phyloP scores from a whole-genome alignment of 2,329 filamentous ascomycete genomes.

The Aureobasidium melanogenum region DNA sequence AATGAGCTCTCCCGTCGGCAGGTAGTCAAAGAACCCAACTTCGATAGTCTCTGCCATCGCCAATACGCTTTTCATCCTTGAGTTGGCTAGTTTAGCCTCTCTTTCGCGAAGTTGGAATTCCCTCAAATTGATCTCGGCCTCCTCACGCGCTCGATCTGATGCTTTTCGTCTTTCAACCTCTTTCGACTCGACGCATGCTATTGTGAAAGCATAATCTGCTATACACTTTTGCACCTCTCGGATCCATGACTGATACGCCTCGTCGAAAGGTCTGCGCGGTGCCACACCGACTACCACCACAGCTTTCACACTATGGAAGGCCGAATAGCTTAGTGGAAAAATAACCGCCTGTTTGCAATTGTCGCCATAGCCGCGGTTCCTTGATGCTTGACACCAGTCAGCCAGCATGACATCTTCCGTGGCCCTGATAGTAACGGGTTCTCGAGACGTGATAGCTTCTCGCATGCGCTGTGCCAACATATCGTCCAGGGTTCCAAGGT shows the following conservation, averaged over 20 bases:
- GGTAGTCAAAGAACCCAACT: not conserved
- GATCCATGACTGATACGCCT: not conserved
- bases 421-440: not conserved
- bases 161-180: not conserved
- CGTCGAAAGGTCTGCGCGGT: constrained; percentile 9
- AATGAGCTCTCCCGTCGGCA: not conserved
- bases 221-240: not conserved
- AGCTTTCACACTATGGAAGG: not conserved
- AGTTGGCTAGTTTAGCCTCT: not conserved
- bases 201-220: not conserved
- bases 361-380: not conserved
- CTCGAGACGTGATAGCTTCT: not conserved
- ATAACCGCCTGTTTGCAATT: not conserved
- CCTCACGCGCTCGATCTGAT: not conserved
- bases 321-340: not conserved
- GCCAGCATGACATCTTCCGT: not conserved
- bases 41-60: not conserved
- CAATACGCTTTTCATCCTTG: not conserved
- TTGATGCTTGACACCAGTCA: not conserved
- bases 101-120: not conserved
- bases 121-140: not conserved
- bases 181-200: not conserved
- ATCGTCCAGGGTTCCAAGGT: not conserved
- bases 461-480: not conserved
- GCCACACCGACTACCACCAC: constrained; percentile 9